Conservation (phyloP, 352 stramenopile species). For the Aphanomyces euteiches region DNA sequence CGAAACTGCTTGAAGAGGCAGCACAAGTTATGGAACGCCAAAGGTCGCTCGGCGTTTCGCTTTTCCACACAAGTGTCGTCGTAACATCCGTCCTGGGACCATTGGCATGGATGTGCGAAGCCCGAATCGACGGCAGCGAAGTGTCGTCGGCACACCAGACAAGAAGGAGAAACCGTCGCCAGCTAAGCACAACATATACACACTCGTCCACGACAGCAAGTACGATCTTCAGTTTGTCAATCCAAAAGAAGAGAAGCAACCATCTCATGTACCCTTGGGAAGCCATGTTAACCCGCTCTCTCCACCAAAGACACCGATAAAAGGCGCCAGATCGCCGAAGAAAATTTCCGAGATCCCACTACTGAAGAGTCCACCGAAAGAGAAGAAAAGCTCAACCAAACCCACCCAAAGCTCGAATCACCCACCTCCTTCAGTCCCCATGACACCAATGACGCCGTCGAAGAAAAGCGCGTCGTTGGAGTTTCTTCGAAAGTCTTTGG, state of each 20-base stretch:
- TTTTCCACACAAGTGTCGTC: no score
- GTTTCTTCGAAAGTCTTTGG: constrained; percentile 24
- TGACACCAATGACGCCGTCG: not conserved
- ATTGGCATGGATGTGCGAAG: constrained; percentile 16
- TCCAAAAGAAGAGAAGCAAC: constrained; percentile 10
- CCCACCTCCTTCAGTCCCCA: not conserved
- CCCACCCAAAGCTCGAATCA: not conserved
- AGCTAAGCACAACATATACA: constrained; percentile 11
- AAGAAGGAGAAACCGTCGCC: constrained; percentile 10
- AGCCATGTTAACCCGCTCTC: constrained; percentile 10
- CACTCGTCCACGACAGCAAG: constrained; percentile 8
- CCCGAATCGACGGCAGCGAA: constrained; percentile 1
- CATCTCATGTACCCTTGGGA: not conserved
- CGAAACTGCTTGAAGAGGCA: not conserved
- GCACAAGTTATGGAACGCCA: not conserved
- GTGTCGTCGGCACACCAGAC: not conserved
- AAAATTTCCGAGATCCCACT: constrained; percentile 23
- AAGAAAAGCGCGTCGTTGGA: constrained; percentile 18
- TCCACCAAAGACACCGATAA: constrained; percentile 9
- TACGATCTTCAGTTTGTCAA: constrained; percentile 28
- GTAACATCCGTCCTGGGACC: no score
- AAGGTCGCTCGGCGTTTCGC: no score
- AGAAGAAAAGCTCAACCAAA: not conserved
- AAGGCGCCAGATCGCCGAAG: constrained; percentile 18
- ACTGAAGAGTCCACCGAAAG: constrained; percentile 28